phyloP scores from a whole-genome alignment of 2,329 filamentous ascomycete species.

The Geosmithia flava region DNA sequence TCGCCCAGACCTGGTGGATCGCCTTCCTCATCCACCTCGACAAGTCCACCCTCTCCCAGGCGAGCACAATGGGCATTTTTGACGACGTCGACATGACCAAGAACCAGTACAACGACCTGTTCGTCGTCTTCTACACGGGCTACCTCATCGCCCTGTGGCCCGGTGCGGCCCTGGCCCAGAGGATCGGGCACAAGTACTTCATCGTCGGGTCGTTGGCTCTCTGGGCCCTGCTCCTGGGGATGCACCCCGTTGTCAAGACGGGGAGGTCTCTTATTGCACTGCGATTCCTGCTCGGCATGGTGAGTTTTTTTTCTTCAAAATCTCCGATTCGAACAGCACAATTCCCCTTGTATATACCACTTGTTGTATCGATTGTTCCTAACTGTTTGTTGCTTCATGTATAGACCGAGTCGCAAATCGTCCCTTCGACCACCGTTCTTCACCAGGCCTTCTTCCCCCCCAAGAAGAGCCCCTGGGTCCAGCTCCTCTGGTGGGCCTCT shows the following conservation, averaged over 20 bases:
- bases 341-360: no score
- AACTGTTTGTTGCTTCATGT: no score
- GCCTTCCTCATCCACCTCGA: slow-evolving; percentile 12
- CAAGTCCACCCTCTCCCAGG: slow-evolving; percentile 11
- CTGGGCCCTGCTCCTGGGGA: slow-evolving; percentile 10
- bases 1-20: slow-evolving; percentile 10
- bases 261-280: slow-evolving; percentile 9
- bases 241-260: slow-evolving; percentile 10
- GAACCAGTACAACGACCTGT: slow-evolving; percentile 10
- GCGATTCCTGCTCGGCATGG: slow-evolving; percentile 11
- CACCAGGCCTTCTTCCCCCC: slow-evolving; percentile 15
- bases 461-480: slow-evolving; percentile 14
- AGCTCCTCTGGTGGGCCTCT: slow-evolving; percentile 14
- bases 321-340: no score
- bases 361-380: no score
- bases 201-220: slow-evolving; percentile 8
- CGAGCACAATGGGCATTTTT: slow-evolving; percentile 12
- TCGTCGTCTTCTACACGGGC: slow-evolving; percentile 10
- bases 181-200: slow-evolving; percentile 11
- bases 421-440: slow-evolving; percentile 13
- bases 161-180: slow-evolving; percentile 9
- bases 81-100: slow-evolving; percentile 10
- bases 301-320: slow-evolving; percentile 2
- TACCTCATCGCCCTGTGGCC: slow-evolving; percentile 12
- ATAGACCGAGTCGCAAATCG: slow-evolving; percentile 14